These are phyloP conservation scores for Puccinia triticina DNA, from an alignment of 1,284 basidiomycete species.

Conservation along the genomic window DNA sequence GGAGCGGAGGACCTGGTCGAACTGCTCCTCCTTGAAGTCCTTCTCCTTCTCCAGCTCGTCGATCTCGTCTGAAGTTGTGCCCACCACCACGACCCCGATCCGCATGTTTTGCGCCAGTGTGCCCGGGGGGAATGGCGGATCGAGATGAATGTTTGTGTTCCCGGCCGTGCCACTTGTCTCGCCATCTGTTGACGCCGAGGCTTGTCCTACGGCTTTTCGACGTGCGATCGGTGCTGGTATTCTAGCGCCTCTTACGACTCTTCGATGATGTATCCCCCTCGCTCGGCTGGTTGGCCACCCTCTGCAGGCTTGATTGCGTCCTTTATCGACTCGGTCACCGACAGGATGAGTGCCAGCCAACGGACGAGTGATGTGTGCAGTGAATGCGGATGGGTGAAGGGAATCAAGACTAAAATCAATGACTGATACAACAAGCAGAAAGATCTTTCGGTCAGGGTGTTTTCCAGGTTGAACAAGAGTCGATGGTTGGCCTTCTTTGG, in stretches of 20 bases:
- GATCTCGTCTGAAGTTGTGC: constrained; percentile 86
- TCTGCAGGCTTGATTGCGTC: constrained; percentile 37
- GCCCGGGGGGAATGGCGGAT: constrained; percentile 49
- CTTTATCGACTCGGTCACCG: constrained; percentile 47
- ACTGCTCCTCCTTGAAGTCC: constrained; percentile 76
- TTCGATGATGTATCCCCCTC: constrained; percentile 47
- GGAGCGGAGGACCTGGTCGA: constrained; percentile 88
- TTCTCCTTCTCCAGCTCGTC: constrained; percentile 65
- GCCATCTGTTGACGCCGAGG: constrained; percentile 57
- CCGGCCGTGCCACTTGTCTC: constrained; percentile 66
- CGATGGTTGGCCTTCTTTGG: neutral
- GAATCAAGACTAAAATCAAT: constrained; percentile 48
- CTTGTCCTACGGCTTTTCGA: constrained; percentile 66
- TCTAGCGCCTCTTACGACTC: constrained; percentile 45
- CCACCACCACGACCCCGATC: constrained; percentile 83
- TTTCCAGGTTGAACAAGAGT: neutral
- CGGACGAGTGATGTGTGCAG: constrained; percentile 45
- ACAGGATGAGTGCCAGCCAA: constrained; percentile 45
- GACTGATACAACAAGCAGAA: constrained; percentile 17
- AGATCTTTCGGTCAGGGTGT: constrained; percentile 17
- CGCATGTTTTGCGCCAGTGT: constrained; percentile 65
- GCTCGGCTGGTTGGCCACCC: neutral
- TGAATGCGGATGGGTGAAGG: constrained; percentile 50
- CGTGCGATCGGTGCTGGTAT: constrained; percentile 36
- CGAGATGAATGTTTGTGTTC: constrained; percentile 26